Evolutionary conservation across 768 basidiomycete species (phyloP), one percentile per base, ranked within the genome.

Genomic region (Polyporus arcularius): DNA sequence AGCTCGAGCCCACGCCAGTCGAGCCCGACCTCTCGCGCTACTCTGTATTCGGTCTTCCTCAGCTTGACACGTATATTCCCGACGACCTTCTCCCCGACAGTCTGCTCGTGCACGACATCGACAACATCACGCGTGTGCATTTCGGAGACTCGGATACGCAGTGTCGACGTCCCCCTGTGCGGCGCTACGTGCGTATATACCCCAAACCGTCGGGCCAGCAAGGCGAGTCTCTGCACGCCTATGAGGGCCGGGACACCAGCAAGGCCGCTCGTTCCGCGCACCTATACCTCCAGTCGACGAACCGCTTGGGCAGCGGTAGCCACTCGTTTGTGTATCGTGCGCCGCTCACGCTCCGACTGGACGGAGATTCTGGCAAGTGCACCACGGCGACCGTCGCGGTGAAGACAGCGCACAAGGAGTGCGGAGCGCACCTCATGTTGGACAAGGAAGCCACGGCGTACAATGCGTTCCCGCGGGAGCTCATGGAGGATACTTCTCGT

Each of bases 261-360:
- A 16, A 10, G 9, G 41, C 53, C 32, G 15, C 32, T 10, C 57
- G 53, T 15, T 53, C 61, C 38, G 81, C 79, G 0, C 83, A 86
- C 63, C 71, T 86, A 21, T 82, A 83, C 58, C 61, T 88, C 58
- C 75, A 76, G 2, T 75, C 78, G 0, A 40, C 48, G 0, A 65
- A 76, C 32, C 45, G 21, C 18, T 59, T 77, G 5, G 86, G 85
- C 4, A 0, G 16, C 0, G 85, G 87, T 0, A 65, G 82, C 63
- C 86, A 88, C 65, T 87, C 86, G 0, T 53, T 71, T 40, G 82
- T 84, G 0, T 81, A 82, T 65, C 65, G 74, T 40, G 82, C 78
- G 8, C 80, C 83, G 57, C 80, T 80, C 75, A 82, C 82, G 43
- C 64, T 87, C 2, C 85, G 15, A 21, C 53, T 53, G 15, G n/a